Evolutionary conservation across 192 early-diverging fungal species (phyloP), one percentile per base, ranked within the genome.

Genomic region (Phycomyces nitens): DNA sequence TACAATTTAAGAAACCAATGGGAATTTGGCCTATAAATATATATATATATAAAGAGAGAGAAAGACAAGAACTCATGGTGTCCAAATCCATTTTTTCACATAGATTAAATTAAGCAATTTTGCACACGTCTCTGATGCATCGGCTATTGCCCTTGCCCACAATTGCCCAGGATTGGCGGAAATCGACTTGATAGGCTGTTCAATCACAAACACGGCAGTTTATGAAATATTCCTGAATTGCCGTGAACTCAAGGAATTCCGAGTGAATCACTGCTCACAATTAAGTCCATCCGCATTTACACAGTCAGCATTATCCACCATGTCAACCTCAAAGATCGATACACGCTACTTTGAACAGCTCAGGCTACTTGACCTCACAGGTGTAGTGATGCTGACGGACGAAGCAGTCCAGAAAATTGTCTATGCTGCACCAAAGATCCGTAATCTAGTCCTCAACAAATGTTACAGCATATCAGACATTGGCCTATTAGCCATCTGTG

Each of bases 101-200:
- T 60, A 84, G 82, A 84, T 84, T 58, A 84, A 81, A 51, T 55
- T 84, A 29, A 77, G 67, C 56, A 68, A 74, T 44, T 82, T 77
- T 61, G 66, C 60, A 12, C 68, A 73, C n/a, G 44, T 84, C 41
- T 78, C 80, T 34, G 78, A 84, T 27, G 47, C 52, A 26, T 80
- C 80, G 5, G 66, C 80, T 5, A 43, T 78, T 12, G 76, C 78
- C 22, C 71, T 84, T 14, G 76, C 78, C 21, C 58, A 64, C 8
- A 49, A 80, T 63, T 84, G 82, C 49, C 74, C 76, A n/a, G 69
- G 70, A 7, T 56, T 84, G 39, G 56, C 81, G 56, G 82, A 84
- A 50, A 69, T 84, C 5, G 82, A 84, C 61, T 58, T 81, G 10
- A 76, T 75, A 40, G 75, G 76, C 51, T 84, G 82, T 62, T 54